Percentiles rank a stretch among this genome's conserved stretches.
phyloP scores from a whole-genome alignment of 176 grass and related monocot genomes.

The Zoysia pacifica region DNA sequence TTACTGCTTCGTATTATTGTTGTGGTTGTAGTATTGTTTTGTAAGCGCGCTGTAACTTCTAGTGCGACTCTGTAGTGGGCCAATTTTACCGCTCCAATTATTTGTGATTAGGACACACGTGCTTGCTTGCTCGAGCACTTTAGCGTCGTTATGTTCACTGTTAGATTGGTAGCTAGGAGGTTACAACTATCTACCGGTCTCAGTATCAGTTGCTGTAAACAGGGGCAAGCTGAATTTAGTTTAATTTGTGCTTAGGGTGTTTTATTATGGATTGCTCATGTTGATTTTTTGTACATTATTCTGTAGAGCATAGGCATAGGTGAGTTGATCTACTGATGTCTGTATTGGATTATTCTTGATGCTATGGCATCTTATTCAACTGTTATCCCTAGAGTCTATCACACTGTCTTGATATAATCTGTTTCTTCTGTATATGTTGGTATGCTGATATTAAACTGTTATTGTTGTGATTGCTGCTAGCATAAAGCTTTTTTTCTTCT shows the following conservation, averaged over 20 bases:
- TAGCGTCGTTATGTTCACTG: neutral
- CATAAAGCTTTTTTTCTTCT: neutral
- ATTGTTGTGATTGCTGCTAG: neutral
- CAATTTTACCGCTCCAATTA: neutral
- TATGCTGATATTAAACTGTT: neutral
- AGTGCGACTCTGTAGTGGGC: neutral
- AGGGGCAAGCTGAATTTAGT: neutral
- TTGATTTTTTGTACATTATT: neutral
- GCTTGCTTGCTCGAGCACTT: neutral
- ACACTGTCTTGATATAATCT: neutral
- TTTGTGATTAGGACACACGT: neutral
- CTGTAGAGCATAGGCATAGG: neutral
- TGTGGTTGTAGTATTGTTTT: neutral
- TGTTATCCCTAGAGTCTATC: neutral
- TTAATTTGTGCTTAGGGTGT: neutral
- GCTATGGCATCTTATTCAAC: neutral
- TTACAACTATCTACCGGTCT: neutral
- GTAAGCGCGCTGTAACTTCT: neutral
- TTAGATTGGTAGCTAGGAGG: neutral
- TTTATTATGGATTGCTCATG: neutral
- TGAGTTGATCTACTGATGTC: neutral
- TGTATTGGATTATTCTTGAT: neutral
- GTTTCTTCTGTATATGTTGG: neutral
- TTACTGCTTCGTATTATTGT: neutral
- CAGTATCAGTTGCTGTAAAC: neutral